Evolutionary conservation across 176 grass and related monocot genomes (phyloP).

Genomic region (Poa pratensis): DNA sequence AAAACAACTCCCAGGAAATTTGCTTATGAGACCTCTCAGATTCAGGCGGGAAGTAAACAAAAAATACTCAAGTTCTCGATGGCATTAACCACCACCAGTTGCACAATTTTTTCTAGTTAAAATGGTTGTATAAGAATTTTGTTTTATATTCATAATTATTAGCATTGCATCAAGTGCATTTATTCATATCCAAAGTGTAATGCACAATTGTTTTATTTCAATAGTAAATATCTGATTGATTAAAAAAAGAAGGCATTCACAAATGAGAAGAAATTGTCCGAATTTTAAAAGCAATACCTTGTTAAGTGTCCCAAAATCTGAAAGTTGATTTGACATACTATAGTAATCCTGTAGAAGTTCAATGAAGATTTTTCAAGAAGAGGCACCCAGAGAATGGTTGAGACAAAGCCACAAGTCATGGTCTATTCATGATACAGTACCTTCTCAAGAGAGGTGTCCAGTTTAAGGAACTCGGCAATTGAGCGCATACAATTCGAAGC

Average conservation of each 20-base stretch:
- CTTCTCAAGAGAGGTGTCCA: conserved; percentile 66
- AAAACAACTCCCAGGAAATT: neutral
- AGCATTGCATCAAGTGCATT: neutral
- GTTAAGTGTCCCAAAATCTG: conserved; percentile 82
- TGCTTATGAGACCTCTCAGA: neutral
- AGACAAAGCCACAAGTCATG: conserved; percentile 28
- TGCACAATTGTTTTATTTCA: neutral
- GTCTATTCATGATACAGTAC: conserved; percentile 50
- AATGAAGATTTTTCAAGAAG: conserved; percentile 12
- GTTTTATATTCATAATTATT: neutral
- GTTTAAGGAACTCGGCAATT: conserved; percentile 72
- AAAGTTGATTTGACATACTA: conserved; percentile 76
- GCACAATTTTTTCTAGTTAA: conserved; percentile 13
- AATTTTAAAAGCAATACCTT: conserved; percentile 58
- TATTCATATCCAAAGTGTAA: conserved; percentile 15
- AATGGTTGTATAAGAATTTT: neutral
- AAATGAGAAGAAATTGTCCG: conserved; percentile 28
- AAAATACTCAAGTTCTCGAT: neutral
- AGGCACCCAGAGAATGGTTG: neutral
- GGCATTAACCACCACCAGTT: neutral
- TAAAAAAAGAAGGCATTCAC: neutral
- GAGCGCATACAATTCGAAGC: conserved; percentile 90
- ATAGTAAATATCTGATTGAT: neutral
- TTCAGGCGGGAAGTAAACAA: neutral
- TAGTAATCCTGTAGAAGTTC: conserved; percentile 72